phyloP scores from a whole-genome alignment of 2,329 filamentous ascomycete species.

The Alternaria incomplexa region DNA sequence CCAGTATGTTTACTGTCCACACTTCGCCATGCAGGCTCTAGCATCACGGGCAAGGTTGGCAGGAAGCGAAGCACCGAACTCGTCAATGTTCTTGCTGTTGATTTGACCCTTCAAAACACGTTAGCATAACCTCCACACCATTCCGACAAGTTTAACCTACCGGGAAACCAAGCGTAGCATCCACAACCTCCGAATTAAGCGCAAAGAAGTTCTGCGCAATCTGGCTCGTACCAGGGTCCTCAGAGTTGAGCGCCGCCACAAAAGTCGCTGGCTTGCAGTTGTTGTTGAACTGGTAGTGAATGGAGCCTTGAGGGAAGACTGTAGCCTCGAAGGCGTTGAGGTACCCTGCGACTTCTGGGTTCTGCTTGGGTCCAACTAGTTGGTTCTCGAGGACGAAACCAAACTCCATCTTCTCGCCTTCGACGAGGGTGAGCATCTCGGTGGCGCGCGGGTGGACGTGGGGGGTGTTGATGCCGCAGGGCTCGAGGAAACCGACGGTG shows the following conservation, averaged over 20 bases:
- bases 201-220: conserved; percentile 55
- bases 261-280: conserved; percentile 53
- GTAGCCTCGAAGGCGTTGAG: conserved; percentile 53
- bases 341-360: conserved; percentile 49
- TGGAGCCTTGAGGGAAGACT: conserved; percentile 55
- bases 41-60: conserved; percentile 60
- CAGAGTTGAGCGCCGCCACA: conserved; percentile 52
- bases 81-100: conserved; percentile 45
- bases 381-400: conserved; percentile 58
- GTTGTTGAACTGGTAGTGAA: conserved; percentile 59
- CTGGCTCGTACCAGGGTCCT: conserved; percentile 52
- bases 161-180: conserved; percentile 49
- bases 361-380: conserved; percentile 41
- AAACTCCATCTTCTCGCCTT: conserved; percentile 49
- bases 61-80: conserved; percentile 50
- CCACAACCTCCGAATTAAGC: conserved; percentile 45
- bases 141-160: conserved; percentile 19
- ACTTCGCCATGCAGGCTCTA: conserved; percentile 60
- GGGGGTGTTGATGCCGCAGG: conserved; percentile 57
- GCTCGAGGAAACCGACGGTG: conserved; percentile 49
- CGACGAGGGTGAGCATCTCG: conserved; percentile 56
- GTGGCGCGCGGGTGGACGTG: conserved; percentile 58
- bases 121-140: background rate
- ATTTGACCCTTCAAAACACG: background rate
- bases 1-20: conserved; percentile 28